Conservation (phyloP, 2,329 filamentous ascomycete genomes). For the Nothophaeocryptopus gaeumannii region DNA sequence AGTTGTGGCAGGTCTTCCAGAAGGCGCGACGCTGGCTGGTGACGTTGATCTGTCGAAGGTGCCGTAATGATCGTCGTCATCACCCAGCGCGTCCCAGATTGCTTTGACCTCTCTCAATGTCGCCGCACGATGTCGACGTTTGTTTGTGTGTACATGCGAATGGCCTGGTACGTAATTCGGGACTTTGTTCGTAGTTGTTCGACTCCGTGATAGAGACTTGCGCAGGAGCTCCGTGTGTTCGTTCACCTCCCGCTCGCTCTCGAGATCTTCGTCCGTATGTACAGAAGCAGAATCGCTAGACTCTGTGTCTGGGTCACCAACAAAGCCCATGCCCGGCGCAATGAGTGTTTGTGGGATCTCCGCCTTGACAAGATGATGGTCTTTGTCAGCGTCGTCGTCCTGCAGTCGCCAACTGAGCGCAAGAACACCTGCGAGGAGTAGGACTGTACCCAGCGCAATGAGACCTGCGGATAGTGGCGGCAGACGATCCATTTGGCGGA, state of each 20-base stretch:
- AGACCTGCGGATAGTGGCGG: conserved; percentile 71
- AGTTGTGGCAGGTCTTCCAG: conserved; percentile 11
- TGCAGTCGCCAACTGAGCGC: conserved; percentile 91
- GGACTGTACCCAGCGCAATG: conserved; percentile 80
- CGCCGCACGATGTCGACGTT: conserved; percentile 30
- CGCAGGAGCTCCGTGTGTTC: conserved; percentile 25
- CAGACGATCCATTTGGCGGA: conserved; percentile 80
- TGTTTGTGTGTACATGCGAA: conserved; percentile 16
- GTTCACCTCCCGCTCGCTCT: conserved; percentile 17
- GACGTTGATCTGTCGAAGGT: conserved; percentile 22
- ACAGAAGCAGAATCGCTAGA: conserved; percentile 26
- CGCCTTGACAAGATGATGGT: conserved; percentile 40
- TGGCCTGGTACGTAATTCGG: conserved; percentile 10
- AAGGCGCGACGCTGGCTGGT: conserved; percentile 10
- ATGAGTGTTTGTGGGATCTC: conserved; percentile 62
- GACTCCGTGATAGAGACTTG: conserved; percentile 19
- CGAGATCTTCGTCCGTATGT: conserved; percentile 24
- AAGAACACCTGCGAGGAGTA: conserved; percentile 82
- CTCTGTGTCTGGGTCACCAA: conserved; percentile 32
- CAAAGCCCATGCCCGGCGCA: conserved; percentile 71
- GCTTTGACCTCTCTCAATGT: conserved; percentile 34
- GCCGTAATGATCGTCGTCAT: conserved; percentile 26
- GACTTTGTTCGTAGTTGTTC: conserved; percentile 13
- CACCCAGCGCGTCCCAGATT: conserved; percentile 35
- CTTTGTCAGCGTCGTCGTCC: conserved; percentile 61